Percentiles rank a stretch among this genome's conserved stretches.
Conservation (phyloP, 2,329 filamentous ascomycete genomes). For the Penicillium aurantiogriseum region DNA sequence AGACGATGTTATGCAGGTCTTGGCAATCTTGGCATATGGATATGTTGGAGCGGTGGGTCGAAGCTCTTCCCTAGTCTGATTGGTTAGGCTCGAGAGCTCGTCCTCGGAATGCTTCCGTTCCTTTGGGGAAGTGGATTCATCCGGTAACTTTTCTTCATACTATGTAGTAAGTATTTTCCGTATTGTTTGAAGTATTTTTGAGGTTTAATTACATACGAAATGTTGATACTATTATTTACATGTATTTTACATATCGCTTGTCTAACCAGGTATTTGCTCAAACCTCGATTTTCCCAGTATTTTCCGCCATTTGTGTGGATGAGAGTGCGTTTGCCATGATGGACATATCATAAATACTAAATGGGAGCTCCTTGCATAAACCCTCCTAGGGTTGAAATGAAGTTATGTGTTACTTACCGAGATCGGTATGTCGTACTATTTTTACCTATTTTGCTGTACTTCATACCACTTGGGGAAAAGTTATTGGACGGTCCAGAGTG, state of each 20-base stretch:
- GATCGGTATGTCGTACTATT: not conserved
- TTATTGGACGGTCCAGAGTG: not conserved
- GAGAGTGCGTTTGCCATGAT: not conserved
- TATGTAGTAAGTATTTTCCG: not conserved
- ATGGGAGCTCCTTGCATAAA: constrained; percentile 10
- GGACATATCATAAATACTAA: constrained; percentile 6
- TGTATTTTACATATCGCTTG: not conserved
- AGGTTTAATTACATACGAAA: not conserved
- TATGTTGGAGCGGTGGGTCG: not conserved
- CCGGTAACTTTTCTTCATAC: not conserved
- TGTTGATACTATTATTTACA: not conserved
- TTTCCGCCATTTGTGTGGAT: not conserved
- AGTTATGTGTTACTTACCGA: not conserved
- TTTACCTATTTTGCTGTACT: not conserved
- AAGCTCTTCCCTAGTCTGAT: not conserved
- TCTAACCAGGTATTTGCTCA: not conserved
- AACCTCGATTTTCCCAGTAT: not conserved
- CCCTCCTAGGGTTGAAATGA: not conserved
- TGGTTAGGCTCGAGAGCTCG: constrained; percentile 15
- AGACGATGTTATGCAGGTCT: not conserved
- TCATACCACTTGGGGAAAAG: not conserved
- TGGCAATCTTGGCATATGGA: constrained; percentile 10
- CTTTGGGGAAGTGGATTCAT: not conserved
- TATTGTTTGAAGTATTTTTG: not conserved
- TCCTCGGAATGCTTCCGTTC: not conserved